Percentiles rank a stretch among this genome's conserved stretches.
Evolutionary conservation across 805 yeast genomes (phyloP).

Genomic region (Yamadazyma philogaea): DNA sequence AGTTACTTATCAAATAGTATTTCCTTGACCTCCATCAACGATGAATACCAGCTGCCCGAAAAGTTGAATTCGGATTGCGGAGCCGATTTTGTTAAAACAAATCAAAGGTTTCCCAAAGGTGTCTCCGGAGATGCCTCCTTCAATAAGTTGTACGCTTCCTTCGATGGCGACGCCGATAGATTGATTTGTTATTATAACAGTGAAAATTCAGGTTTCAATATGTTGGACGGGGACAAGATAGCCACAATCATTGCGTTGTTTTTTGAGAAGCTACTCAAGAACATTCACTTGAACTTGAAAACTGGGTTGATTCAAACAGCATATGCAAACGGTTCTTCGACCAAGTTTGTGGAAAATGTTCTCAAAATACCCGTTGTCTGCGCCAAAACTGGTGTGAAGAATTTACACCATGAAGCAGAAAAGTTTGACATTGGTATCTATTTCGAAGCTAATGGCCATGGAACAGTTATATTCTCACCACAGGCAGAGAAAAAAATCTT

Average conservation of each 20-base stretch:
- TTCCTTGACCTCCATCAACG: constrained; percentile 49
- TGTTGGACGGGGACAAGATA: constrained; percentile 91
- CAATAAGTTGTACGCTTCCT: constrained; percentile 65
- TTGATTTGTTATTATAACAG: constrained; percentile 72
- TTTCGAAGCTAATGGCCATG: constrained; percentile 99
- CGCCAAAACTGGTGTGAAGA: constrained; percentile 96
- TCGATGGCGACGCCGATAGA: constrained; percentile 97
- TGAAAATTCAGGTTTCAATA: constrained; percentile 37
- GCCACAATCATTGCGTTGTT: constrained; percentile 78
- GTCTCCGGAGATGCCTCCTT: constrained; percentile 24
- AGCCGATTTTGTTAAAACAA: constrained; percentile 92
- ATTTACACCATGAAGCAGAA: constrained; percentile 87
- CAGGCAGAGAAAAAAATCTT: constrained; percentile 38
- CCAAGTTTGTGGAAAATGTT: constrained; percentile 58
- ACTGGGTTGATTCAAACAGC: constrained; percentile 95
- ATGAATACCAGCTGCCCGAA: constrained; percentile 49
- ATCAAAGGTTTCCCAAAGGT: constrained; percentile 71
- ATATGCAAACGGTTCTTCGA: constrained; percentile 92
- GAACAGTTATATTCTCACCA: constrained; percentile 82
- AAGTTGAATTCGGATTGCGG: constrained; percentile 79
- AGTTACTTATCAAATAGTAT: constrained; percentile 40
- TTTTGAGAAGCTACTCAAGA: constrained; percentile 49
- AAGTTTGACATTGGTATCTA: constrained; percentile 88
- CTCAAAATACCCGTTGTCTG: constrained; percentile 77
- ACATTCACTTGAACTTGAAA: constrained; percentile 44